Base-by-base conservation (phyloP, 73 alveolate genomes). In the Paramecium caudatum region DNA sequence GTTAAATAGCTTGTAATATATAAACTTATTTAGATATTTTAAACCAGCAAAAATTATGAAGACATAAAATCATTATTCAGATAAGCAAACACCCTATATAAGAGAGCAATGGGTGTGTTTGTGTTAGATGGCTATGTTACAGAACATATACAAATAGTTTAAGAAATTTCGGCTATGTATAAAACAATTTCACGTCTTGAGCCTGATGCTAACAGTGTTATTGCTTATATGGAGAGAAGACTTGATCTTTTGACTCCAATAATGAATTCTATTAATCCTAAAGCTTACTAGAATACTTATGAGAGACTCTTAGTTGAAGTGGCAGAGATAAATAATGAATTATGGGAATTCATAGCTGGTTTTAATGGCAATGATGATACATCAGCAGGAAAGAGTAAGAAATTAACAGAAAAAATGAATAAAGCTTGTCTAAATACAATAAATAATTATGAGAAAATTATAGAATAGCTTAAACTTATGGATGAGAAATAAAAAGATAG, bases 171-270 rank as follows among this genome's bases (percentile, higher is more conserved):
- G 5, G 91, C 82, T 43, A 87, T 98, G 70, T 97, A 97, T 94
- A 96, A 96, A 90, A 81, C 47, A 43, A 91, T 98, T 12, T 94
- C 94, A 25, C 48, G 91, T 55, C 91, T 98, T 65, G 99, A 98
- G 81, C 74, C 90, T 32, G 96, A 97, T 78, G 63, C 62, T 47
- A 83, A 93, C 39, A 91, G 98, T 65, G 93, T 96, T 7, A 82
- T 96, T 47, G 99, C 99, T 3, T 96, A 96, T 99, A 94, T 93
- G 68, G 99, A 98, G 46, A 94, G 98, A 92, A 95, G 99, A 90
- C 93, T 95, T 5, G 98, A 95, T 45, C 30, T 98, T 84, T 61
- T 98, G 46, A 94, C 92, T 25, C 97, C 98, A 37, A 91, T 97
- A 13, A 82, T 94, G 12, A 91, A 91, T 34, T 95, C 91, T 37